These are phyloP conservation scores for Kalmusia sp. DNA, from an alignment of 2,329 filamentous ascomycete species.

Conservation along the genomic window DNA sequence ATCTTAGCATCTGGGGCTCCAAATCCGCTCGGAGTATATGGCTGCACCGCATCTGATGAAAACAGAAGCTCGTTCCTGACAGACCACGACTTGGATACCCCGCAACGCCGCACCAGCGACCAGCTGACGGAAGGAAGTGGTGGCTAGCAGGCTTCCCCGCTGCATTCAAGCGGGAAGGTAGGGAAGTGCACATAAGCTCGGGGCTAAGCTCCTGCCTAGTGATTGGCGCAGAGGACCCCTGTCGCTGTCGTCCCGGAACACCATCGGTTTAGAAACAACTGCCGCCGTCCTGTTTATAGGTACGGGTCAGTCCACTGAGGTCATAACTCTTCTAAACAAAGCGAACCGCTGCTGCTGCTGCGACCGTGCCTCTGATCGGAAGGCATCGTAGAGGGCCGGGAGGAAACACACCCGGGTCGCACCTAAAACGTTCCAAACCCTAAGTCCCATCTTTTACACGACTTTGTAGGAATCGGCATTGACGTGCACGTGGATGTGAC, in stretches of 20 bases:
- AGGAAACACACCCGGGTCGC: not conserved
- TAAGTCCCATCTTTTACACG: no score
- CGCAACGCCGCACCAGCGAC: slow-evolving; percentile 4
- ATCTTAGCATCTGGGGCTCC: not conserved
- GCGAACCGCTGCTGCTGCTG: not conserved
- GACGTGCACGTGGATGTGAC: not conserved
- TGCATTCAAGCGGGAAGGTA: slow-evolving; percentile 1
- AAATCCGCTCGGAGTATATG: no score
- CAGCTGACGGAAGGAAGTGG: not conserved
- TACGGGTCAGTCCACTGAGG: not conserved
- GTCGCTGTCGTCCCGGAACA: slow-evolving; percentile 1
- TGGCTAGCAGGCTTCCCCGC: slow-evolving; percentile 15
- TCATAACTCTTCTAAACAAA: not conserved
- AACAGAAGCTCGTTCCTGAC: not conserved
- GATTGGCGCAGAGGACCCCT: slow-evolving; percentile 9
- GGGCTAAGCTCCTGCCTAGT: slow-evolving; percentile 14
- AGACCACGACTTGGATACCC: not conserved
- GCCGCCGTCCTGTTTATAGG: not conserved
- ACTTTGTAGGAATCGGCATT: no score
- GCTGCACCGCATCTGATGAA: not conserved
- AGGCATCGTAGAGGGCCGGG: not conserved
- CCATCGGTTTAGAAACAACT: not conserved
- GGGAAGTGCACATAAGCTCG: slow-evolving; percentile 10
- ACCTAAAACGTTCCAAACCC: not conserved
- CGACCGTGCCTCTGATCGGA: not conserved